Base-by-base conservation (phyloP, 192 early-diverging fungal genomes). In the Rhizoclosmatium sp. region DNA sequence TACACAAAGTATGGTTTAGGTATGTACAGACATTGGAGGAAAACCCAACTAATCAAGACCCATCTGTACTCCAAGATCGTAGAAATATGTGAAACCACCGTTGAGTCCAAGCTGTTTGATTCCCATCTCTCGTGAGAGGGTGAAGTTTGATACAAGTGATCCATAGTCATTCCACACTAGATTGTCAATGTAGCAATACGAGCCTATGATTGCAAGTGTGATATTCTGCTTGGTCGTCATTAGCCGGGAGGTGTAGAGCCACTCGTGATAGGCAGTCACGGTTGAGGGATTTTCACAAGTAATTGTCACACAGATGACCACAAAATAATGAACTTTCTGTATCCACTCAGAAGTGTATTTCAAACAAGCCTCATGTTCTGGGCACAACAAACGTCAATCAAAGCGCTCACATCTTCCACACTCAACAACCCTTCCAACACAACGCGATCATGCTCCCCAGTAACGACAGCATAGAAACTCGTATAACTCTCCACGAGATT, bases 401-500 rank as follows among this genome's bases (percentile, higher is more conserved):
- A 69, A 12, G 40, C 51, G 0, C 68, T 46, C 23, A 86, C 71
- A 45, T 83, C 82, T 40, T 76, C 75, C n/a, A 81, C 82, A 31
- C 66, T 59, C 59, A 74, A n/a, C 14, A 85, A 58, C 46, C 58
- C 62, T 47, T 78, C 67, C 80, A 82, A 69, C 23, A 82, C 69
- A 47, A 64, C 23, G n/a, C 62, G 45, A 62, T 70, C 72, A 74
- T 86, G 82, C 70, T 86, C 82, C 44, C 47, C 73, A 10, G 60
- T 48, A 41, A 86, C 80, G 2, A 81, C 79, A 39, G 65, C 66
- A 59, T 80, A 58, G 48, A 86, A 86, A 16, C 71, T 70, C 54
- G 65, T 54, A 59, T 86, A 86, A 3, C 80, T 73, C 31, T 86
- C 82, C 31, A 49, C 42, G 1, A 59, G 3, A 61, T 59, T 59